Conservation (phyloP, 495 filamentous ascomycete genomes). For the Podospora fimiseda region DNA sequence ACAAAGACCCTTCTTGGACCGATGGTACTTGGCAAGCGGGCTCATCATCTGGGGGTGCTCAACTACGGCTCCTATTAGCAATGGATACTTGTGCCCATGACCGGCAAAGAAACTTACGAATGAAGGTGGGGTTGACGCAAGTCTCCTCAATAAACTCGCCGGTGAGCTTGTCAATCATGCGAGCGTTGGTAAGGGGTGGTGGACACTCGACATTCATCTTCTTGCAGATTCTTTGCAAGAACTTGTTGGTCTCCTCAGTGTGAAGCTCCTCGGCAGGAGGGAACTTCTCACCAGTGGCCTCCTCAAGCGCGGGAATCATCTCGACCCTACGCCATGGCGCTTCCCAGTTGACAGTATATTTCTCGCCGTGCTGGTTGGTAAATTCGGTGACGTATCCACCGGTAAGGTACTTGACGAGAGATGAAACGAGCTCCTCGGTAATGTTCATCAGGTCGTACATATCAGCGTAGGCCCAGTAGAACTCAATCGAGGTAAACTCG, state of each 20-base stretch:
- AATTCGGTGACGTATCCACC: conserved; percentile 80
- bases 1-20: conserved; percentile 72
- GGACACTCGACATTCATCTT: conserved; percentile 88
- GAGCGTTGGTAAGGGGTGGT: conserved; percentile 85
- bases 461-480: conserved; percentile 94
- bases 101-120: conserved; percentile 55
- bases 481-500: conserved; percentile 96
- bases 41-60: conserved; percentile 95
- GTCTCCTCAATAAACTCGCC: conserved; percentile 94
- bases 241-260: conserved; percentile 78
- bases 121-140: conserved; percentile 94
- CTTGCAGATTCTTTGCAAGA: conserved; percentile 75
- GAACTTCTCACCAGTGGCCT: conserved; percentile 87
- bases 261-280: conserved; percentile 83
- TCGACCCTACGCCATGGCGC: conserved; percentile 88
- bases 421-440: conserved; percentile 90
- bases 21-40: conserved; percentile 92
- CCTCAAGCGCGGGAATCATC: conserved; percentile 94
- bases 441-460: conserved; percentile 86
- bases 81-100: not conserved
- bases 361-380: conserved; percentile 72
- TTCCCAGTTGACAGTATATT: conserved; percentile 90
- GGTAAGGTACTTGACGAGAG: conserved; percentile 84
- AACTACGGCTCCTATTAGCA: conserved; percentile 8
- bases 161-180: conserved; percentile 95